A percentile compares a stretch with the other conserved stretches of the same genome.
Evolutionary conservation across 768 basidiomycete genomes (phyloP).

Genomic region (Amyloporia xantha): DNA sequence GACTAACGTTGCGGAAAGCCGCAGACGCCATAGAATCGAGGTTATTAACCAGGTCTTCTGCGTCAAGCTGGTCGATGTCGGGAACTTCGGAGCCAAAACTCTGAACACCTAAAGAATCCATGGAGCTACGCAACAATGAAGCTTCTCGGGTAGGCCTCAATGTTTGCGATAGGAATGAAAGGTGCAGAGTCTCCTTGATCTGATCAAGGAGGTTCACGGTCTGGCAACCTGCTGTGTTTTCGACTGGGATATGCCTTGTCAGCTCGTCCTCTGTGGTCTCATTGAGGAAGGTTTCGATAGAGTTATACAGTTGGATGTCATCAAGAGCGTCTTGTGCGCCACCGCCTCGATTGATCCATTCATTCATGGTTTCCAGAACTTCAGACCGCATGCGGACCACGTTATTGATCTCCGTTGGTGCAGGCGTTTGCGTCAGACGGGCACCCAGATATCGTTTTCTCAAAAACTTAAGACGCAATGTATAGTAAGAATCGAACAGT

Average conservation of each 20-base stretch:
- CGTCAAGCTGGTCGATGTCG: constrained; percentile 24
- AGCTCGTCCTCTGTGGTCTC: constrained; percentile 46
- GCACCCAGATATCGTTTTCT: constrained; percentile 65
- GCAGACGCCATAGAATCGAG: constrained; percentile 72
- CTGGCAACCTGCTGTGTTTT: background rate
- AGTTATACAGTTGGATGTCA: constrained; percentile 55
- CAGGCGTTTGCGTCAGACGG: constrained; percentile 31
- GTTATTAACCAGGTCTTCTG: constrained; percentile 62
- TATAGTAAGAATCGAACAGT: background rate
- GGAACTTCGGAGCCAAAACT: constrained; percentile 20
- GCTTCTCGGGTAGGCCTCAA: constrained; percentile 40
- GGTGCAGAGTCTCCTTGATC: constrained; percentile 34
- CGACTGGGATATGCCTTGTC: constrained; percentile 23
- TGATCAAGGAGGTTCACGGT: constrained; percentile 28
- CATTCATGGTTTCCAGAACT: constrained; percentile 56
- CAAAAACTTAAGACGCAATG: constrained; percentile 47
- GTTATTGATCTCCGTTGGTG: constrained; percentile 41
- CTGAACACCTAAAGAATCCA: background rate
- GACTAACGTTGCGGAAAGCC: constrained; percentile 68
- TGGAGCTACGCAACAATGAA: constrained; percentile 3
- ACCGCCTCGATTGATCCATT: constrained; percentile 69
- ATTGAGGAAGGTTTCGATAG: constrained; percentile 54
- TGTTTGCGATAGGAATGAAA: constrained; percentile 48
- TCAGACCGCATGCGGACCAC: constrained; percentile 50
- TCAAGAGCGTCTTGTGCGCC: constrained; percentile 78